phyloP scores from a whole-genome alignment of 2,329 filamentous ascomycete genomes.

The Didymellaceae sp. region DNA sequence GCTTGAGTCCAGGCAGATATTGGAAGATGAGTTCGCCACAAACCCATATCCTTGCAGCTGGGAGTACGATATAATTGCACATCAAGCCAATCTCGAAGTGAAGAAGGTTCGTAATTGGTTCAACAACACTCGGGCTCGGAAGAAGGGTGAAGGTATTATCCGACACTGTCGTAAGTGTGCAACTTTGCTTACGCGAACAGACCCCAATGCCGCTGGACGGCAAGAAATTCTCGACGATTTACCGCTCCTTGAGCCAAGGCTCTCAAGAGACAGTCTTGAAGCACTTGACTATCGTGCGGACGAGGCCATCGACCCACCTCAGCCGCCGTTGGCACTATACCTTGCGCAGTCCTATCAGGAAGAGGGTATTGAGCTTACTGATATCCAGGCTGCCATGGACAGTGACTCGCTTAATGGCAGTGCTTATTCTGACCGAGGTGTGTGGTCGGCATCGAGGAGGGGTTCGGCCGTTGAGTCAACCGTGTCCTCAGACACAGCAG shows the following conservation, averaged over 20 bases:
- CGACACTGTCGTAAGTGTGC: no score
- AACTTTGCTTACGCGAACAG: constrained; percentile 18
- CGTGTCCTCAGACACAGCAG: constrained; percentile 40
- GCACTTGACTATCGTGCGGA: constrained; percentile 33
- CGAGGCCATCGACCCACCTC: constrained; percentile 29
- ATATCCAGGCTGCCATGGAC: constrained; percentile 42
- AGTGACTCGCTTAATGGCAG: constrained; percentile 29
- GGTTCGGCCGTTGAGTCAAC: constrained; percentile 42
- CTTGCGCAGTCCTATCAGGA: constrained; percentile 46
- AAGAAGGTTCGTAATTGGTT: constrained; percentile 47
- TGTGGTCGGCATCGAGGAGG: constrained; percentile 32
- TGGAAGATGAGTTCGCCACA: constrained; percentile 44
- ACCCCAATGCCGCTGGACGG: constrained; percentile 3
- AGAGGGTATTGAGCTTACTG: constrained; percentile 36
- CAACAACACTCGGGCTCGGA: constrained; percentile 45
- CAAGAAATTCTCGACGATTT: constrained; percentile 11
- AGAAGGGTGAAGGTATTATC: constrained; percentile 36
- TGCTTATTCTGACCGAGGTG: constrained; percentile 29
- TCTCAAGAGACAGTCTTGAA: constrained; percentile 43
- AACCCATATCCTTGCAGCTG: constrained; percentile 46
- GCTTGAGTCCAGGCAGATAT: constrained; percentile 40
- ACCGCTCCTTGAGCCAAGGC: constrained; percentile 26
- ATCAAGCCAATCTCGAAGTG: constrained; percentile 45
- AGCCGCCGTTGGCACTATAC: constrained; percentile 43
- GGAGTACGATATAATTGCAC: constrained; percentile 47